A percentile compares a stretch with the other conserved stretches of the same genome.
phyloP scores from a whole-genome alignment of 1,284 basidiomycete species.

The Ceratorhiza oryzae-sativae region DNA sequence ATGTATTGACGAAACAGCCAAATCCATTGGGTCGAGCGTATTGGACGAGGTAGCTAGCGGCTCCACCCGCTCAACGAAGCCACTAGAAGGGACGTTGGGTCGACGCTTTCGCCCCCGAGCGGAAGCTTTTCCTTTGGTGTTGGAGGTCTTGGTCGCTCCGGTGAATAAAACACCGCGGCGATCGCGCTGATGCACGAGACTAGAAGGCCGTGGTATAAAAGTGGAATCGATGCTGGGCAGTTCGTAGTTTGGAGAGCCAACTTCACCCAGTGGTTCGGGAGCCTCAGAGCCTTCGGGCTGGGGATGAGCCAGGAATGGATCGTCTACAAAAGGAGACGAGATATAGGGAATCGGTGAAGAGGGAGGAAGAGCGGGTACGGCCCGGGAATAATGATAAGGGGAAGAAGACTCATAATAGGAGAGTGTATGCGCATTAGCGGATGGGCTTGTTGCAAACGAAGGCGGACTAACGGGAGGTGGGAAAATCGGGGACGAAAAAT shows the following conservation, averaged over 20 bases:
- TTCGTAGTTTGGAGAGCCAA: not conserved
- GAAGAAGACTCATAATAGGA: not conserved
- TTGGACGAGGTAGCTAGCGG: not conserved
- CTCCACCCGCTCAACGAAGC: no score
- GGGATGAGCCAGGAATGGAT: conserved; percentile 8
- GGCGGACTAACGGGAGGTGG: conserved; percentile 33
- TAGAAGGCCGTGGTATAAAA: not conserved
- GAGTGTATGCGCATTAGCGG: conserved; percentile 17
- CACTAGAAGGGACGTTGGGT: not conserved
- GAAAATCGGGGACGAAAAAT: not conserved
- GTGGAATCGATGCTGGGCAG: not conserved
- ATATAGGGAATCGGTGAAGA: not conserved
- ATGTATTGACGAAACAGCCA: not conserved
- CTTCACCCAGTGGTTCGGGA: not conserved
- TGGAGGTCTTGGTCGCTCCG: not conserved
- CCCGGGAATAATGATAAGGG: not conserved
- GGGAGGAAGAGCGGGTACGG: not conserved
- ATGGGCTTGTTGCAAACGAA: not conserved
- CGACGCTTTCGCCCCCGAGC: not conserved
- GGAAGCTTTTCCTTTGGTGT: not conserved
- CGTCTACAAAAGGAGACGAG: conserved; percentile 11
- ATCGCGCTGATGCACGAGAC: not conserved
- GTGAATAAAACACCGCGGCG: not conserved
- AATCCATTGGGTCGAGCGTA: not conserved
- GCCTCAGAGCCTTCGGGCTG: not conserved